Percentiles rank a stretch among this genome's conserved stretches.
These are phyloP conservation scores for Fusarium vanettenii DNA, from an alignment of 2,329 filamentous ascomycete genomes.

Conservation along the genomic window DNA sequence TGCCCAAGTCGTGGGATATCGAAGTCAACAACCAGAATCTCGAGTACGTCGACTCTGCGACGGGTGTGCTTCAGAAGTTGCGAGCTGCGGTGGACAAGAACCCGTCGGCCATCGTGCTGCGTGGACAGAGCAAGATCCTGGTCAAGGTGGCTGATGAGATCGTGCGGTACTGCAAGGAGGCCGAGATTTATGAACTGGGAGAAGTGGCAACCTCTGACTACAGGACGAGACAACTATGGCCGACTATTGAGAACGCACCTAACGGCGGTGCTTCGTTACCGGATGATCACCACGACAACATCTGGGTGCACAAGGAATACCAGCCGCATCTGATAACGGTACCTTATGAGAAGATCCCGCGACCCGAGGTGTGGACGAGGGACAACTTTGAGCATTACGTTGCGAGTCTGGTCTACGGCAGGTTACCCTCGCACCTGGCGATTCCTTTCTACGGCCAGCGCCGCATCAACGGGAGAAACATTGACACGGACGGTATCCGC, in stretches of 20 bases:
- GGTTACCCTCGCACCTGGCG: conserved; percentile 48
- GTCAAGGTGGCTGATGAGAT: conserved; percentile 51
- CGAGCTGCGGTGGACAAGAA: conserved; percentile 49
- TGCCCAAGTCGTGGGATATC: conserved; percentile 50
- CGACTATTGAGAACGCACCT: conserved; percentile 44
- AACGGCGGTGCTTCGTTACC: conserved; percentile 41
- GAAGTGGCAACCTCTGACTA: conserved; percentile 50
- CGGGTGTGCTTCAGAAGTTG: conserved; percentile 48
- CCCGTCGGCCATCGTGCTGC: conserved; percentile 48
- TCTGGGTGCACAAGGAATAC: conserved; percentile 52
- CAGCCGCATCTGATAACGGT: conserved; percentile 45
- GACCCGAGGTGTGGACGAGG: conserved; percentile 55
- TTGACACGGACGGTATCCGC: conserved; percentile 54
- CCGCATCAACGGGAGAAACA: conserved; percentile 39
- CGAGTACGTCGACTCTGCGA: conserved; percentile 50
- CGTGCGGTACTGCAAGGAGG: conserved; percentile 44
- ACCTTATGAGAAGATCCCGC: conserved; percentile 54
- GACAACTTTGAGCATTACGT: conserved; percentile 57
- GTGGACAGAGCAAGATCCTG: conserved; percentile 46
- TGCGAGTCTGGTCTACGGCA: conserved; percentile 52
- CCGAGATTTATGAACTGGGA: conserved; percentile 52
- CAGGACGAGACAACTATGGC: conserved; percentile 51
- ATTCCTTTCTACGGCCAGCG: conserved; percentile 50
- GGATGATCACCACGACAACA: conserved; percentile 36
- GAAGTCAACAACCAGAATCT: conserved; percentile 49